These are phyloP conservation scores for Myochromella boudieri DNA, from an alignment of 768 basidiomycete genomes.

Conservation along the genomic window DNA sequence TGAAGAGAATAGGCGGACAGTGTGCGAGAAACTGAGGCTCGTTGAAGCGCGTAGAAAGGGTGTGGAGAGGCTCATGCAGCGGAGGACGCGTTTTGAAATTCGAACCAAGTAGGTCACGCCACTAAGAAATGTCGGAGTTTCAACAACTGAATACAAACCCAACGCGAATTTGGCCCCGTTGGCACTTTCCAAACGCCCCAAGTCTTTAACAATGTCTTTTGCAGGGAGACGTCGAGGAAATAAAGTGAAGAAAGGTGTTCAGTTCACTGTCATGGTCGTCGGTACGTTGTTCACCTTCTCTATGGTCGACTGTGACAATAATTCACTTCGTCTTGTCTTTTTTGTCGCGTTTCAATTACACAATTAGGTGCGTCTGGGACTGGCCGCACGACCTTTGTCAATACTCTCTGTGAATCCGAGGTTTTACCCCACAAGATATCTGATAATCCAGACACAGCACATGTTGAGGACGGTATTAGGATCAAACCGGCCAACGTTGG, in stretches of 20 bases:
- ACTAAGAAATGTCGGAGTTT: slow-evolving; percentile 40
- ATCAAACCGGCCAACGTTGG: slow-evolving; percentile 96
- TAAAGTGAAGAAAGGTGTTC: slow-evolving; percentile 99
- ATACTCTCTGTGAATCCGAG: slow-evolving; percentile 97
- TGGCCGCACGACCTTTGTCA: slow-evolving; percentile 97
- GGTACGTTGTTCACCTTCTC: slow-evolving; percentile 74
- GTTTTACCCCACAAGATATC: slow-evolving; percentile 86
- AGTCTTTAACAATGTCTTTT: slow-evolving; percentile 63
- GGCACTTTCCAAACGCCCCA: slow-evolving; percentile 24
- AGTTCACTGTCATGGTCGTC: slow-evolving; percentile 97
- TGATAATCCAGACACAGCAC: slow-evolving; percentile 84
- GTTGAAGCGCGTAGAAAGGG: slow-evolving; percentile 1
- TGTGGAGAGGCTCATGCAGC: background rate
- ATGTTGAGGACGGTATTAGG: slow-evolving; percentile 90
- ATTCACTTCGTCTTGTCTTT: slow-evolving; percentile 14
- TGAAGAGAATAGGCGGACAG: slow-evolving; percentile 6
- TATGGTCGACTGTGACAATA: background rate
- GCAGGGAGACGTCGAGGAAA: slow-evolving; percentile 85
- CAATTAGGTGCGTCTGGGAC: slow-evolving; percentile 90
- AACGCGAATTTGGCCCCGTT: slow-evolving; percentile 28
- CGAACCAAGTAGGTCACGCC: slow-evolving; percentile 23
- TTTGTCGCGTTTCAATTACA: slow-evolving; percentile 20
- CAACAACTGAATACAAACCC: slow-evolving; percentile 30
- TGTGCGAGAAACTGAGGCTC: background rate
- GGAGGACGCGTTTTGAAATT: slow-evolving; percentile 22